Base-by-base conservation (phyloP, 257 asterid species). In the Ajuga chamaepitys region DNA sequence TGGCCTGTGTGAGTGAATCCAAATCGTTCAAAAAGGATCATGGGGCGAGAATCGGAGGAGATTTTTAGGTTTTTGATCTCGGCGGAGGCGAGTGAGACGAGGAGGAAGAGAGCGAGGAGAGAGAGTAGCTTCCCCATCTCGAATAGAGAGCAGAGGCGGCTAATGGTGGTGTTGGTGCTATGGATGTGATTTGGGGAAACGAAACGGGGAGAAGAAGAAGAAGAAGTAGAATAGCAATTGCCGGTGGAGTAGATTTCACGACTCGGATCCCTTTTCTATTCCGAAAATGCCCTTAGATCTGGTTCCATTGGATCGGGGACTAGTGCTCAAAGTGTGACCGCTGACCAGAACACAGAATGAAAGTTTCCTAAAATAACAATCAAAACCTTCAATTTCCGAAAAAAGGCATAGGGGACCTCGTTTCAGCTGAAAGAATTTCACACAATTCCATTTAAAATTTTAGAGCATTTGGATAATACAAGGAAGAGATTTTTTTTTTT, bases 1-100 rank as follows among this genome's bases (percentile, higher is more conserved):
- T 76, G 95, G 22, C 99, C 97, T 17, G 97, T 83, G 76, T 85
- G 96, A 28, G 96, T 94, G 80, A 94, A 94, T 16, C 96, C 99
- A 70, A 90, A 94, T 18, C 94, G 91, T 25, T 90, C 96, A 72
- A 94, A 89, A 65, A 90, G 87, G 71, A 94, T 94, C 92, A 94
- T 84, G 9, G 97, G 76, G 50, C 96, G 88, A 0, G 88, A 26
- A 53, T 94, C 97, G 71, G 85, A 56, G 22, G 76, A 63, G 78
- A 94, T 86, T 69, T 82, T 81, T 3, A 85, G 79, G 74, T 79
- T 90, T 74, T 90, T 90, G 58, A 90, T 88, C 85, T 94, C 97
- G 62, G 85, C 96, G 64, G 79, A 55, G 72, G 83, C 17, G 74
- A 67, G 47, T 24, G 84, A 74, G 68, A 79, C 17, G 64, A 83